Conservation (phyloP, 495 filamentous ascomycete species). For the Xylaria intraflava region DNA sequence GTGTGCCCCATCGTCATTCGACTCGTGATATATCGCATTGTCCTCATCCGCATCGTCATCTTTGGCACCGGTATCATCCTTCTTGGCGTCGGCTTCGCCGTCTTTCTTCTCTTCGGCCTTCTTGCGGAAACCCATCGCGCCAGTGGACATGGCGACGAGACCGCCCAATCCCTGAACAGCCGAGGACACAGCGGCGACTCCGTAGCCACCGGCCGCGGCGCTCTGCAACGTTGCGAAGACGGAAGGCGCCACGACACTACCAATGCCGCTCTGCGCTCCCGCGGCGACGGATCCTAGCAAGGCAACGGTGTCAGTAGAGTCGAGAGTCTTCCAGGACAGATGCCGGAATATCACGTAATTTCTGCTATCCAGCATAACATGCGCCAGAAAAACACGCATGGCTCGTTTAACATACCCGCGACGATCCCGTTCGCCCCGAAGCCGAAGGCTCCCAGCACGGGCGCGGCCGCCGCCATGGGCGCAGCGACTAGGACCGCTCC, state of each 20-base stretch:
- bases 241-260: conserved; percentile 6
- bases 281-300: conserved; percentile 13
- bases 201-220: conserved; percentile 14
- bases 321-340: neutral
- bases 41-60: neutral
- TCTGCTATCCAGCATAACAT: no score
- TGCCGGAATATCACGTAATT: neutral
- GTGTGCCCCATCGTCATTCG: no score
- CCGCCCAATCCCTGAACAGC: conserved; percentile 3
- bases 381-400: no score
- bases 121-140: neutral
- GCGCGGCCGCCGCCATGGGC: conserved; percentile 1
- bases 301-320: neutral
- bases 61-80: neutral
- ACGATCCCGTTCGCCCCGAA: conserved; percentile 1
- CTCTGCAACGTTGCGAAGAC: conserved; percentile 16
- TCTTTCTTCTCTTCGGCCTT: neutral
- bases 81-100: neutral
- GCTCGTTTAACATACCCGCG: neutral
- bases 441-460: neutral
- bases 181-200: conserved; percentile 8
- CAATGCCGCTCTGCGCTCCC: conserved; percentile 9
- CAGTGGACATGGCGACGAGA: neutral
- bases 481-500: neutral
- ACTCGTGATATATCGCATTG: neutral